phyloP scores from a whole-genome alignment of 2,329 filamentous ascomycete species.

The Polytolypa hystricis region DNA sequence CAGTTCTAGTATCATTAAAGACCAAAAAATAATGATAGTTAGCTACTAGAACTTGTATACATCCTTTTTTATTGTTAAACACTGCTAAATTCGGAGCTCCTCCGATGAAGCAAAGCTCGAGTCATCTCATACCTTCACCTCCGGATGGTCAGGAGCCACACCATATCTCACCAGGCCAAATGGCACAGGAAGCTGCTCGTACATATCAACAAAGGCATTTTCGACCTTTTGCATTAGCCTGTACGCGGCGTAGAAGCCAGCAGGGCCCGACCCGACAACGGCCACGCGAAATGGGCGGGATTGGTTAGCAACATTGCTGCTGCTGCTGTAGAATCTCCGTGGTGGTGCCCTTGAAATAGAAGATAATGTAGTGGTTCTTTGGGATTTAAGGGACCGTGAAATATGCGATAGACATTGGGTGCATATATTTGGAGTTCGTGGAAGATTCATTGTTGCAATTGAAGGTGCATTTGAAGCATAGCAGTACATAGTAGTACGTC shows the following conservation, averaged over 20 bases:
- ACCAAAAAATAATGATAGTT: too few relatives aligned
- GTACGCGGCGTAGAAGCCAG: conserved; percentile 90
- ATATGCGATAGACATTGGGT: conserved; percentile 5
- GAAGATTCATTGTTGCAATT: conserved; percentile 17
- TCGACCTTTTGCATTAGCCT: conserved; percentile 67
- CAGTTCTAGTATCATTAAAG: conserved; percentile 88
- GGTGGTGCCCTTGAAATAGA: too few relatives aligned
- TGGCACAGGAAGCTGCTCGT: conserved; percentile 82
- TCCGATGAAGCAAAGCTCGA: too few relatives aligned
- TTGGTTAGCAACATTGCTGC: conserved; percentile 4
- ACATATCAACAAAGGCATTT: conserved; percentile 79
- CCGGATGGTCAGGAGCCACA: conserved; percentile 95
- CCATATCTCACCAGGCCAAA: conserved; percentile 89
- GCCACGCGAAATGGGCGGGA: conserved; percentile 61
- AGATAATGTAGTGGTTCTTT: background rate
- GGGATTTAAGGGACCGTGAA: background rate
- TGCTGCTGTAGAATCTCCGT: conserved; percentile 9
- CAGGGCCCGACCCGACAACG: conserved; percentile 84
- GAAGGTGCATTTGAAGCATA: too few relatives aligned
- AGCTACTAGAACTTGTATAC: background rate
- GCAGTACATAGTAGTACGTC: too few relatives aligned
- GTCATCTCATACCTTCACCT: conserved; percentile 71
- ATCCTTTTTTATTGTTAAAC: conserved; percentile 7
- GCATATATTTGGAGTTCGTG: conserved; percentile 7
- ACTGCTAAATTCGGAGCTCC: too few relatives aligned